These are phyloP conservation scores for Zoysia pacifica DNA, from an alignment of 176 grass and related monocot species.

Conservation along the genomic window DNA sequence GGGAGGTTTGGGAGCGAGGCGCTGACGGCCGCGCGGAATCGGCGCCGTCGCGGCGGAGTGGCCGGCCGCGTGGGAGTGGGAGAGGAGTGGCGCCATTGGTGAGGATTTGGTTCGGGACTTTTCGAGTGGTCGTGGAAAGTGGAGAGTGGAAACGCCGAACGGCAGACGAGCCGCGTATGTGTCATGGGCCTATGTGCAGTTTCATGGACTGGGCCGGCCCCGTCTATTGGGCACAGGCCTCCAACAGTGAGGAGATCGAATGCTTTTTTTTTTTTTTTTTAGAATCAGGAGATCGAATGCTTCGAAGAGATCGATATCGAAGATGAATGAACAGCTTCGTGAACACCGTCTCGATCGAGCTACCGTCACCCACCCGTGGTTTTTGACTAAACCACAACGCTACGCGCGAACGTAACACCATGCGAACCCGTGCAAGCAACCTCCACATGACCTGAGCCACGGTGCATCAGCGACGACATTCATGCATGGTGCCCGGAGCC, in stretches of 20 bases:
- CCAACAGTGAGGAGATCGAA: too few species aligned
- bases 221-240: background rate
- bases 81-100: constrained; percentile 55
- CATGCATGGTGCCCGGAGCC: background rate
- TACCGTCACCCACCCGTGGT: too few species aligned
- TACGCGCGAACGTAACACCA: background rate
- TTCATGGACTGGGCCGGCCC: background rate
- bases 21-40: constrained; percentile 12
- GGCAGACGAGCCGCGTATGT: background rate
- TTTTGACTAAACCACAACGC: too few species aligned
- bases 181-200: background rate
- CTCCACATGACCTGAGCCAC: background rate
- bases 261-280: too few species aligned
- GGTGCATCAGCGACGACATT: background rate
- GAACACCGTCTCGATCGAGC: background rate
- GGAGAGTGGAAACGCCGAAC: background rate
- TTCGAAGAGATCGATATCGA: constrained; percentile 55
- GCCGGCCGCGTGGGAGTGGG: background rate
- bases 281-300: too few species aligned
- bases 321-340: constrained; percentile 20
- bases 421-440: background rate
- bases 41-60: constrained; percentile 30
- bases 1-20: constrained; percentile 22
- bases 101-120: constrained; percentile 34
- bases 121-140: constrained; percentile 38